Base-by-base conservation (phyloP, 495 filamentous ascomycete species). In the Bryoglossum gracile region DNA sequence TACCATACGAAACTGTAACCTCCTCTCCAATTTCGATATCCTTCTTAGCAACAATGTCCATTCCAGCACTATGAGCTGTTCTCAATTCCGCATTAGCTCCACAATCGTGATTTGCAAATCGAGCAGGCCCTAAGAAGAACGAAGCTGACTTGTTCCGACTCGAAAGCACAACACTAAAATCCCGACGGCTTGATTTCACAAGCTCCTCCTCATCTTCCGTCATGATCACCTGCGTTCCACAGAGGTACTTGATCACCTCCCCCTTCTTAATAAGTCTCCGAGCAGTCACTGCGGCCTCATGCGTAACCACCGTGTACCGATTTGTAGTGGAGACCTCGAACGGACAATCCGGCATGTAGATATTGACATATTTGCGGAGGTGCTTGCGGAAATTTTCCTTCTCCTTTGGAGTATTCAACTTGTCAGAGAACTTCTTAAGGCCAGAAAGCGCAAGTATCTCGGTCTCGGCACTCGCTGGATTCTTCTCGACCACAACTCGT, bases 91-190 rank as follows among this genome's bases (percentile, higher is more conserved):
- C 89, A 70, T 97, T 99, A 21, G 94, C 87, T 54, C 86, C 78
- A 63, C 92, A 99, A 65, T 99, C 92, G 64, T 99, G 92, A 58
- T 99, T 99, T 16, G 91, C 86, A 58, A 99, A 96, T 28, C 92
- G 81, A 33, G 94, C 92, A 16, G 92, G 92, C 2, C 92, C 92
- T 56, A 99, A 80, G 54, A 99, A 94, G 16, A 97, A 71, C 11
- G 85, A 89, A 6, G 90, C 83, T 13, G 78, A 82, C 61, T 92
- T 92, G 56, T 89, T 89, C 26, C 92, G 76, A 58, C 87, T 89
- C 50, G 89, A 95, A 62, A 94, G 83, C 37, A 99, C 89, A 42
- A 99, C 87, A 62, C 88, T 95, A 65, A 99, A 99, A 63, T 99
- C 92, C 56, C 86, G 86, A 50, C 87, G 78, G 19, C 79, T 82